A percentile compares a stretch with the other conserved stretches of the same genome.
Conservation (phyloP, 2,329 filamentous ascomycete species). For the Colletotrichum spaethianum region DNA sequence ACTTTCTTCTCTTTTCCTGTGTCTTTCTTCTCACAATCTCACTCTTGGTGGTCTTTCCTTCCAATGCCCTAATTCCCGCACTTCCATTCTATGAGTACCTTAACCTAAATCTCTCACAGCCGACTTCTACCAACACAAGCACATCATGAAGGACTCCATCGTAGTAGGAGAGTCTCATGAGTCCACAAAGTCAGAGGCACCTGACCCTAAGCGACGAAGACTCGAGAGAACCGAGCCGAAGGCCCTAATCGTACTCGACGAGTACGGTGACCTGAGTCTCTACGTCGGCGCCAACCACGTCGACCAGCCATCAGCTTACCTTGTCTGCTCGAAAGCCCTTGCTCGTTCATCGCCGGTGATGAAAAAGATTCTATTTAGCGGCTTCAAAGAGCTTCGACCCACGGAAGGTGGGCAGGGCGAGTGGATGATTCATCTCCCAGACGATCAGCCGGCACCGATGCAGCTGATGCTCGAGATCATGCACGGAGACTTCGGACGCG, state of each 20-base stretch:
- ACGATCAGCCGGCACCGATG: not conserved
- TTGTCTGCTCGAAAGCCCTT: not conserved
- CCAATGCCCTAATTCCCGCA: no score
- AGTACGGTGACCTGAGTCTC: not conserved
- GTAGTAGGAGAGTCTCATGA: not conserved
- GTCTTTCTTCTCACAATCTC: not conserved
- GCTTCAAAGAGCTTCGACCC: not conserved
- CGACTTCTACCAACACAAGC: not conserved
- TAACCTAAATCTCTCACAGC: not conserved
- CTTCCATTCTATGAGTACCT: not conserved
- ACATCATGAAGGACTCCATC: not conserved
- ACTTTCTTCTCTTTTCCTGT: not conserved
- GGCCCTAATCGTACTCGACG: not conserved
- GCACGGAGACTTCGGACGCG: not conserved
- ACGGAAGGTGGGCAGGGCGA: not conserved
- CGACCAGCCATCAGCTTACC: not conserved
- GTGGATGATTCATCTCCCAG: not conserved
- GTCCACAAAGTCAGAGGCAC: not conserved
- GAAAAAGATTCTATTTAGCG: not conserved
- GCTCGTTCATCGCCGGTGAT: not conserved
- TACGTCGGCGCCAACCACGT: not conserved
- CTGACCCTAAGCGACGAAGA: not conserved
- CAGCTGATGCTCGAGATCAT: not conserved
- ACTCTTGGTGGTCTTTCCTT: no score
- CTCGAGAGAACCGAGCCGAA: not conserved